phyloP scores from a whole-genome alignment of 1,139 yeast species.

The Debaryomyces robertsiae region DNA sequence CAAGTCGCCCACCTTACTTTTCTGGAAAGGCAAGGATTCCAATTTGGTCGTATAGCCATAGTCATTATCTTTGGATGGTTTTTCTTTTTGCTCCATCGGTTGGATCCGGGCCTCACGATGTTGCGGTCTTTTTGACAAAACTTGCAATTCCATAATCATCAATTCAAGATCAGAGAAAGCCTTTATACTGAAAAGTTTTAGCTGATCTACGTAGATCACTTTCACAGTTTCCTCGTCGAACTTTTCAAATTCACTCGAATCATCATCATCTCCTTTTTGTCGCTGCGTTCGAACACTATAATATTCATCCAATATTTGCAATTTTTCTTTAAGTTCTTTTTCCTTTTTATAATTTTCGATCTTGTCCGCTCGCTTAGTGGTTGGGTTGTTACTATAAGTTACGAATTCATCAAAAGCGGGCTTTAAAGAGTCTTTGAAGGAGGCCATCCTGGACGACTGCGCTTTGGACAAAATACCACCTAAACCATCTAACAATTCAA shows the following conservation, averaged over 20 bases:
- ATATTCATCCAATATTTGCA: conserved; percentile 39
- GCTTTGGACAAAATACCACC: conserved; percentile 37
- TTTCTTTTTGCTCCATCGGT: conserved; percentile 17
- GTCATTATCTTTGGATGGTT: conserved; percentile 26
- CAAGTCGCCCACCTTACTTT: conserved; percentile 33
- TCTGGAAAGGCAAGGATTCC: conserved; percentile 42
- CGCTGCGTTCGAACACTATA: conserved; percentile 19
- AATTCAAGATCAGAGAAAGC: conserved; percentile 58
- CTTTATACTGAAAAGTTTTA: conserved; percentile 53
- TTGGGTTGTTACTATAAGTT: conserved; percentile 43
- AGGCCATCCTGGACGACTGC: conserved; percentile 44
- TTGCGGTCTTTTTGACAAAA: conserved; percentile 45
- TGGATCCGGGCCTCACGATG: conserved; percentile 19
- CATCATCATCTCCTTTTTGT: conserved; percentile 28
- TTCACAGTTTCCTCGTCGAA: conserved; percentile 67
- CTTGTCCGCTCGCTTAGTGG: conserved; percentile 65
- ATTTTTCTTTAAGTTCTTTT: conserved; percentile 50
- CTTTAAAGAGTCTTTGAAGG: conserved; percentile 39
- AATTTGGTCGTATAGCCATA: conserved; percentile 56
- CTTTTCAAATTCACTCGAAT: conserved; percentile 25
- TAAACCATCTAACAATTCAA: conserved; percentile 44
- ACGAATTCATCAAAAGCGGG: conserved; percentile 43
- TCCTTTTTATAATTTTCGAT: conserved; percentile 68
- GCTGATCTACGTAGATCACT: conserved; percentile 54
- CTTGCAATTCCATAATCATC: conserved; percentile 57